These are phyloP conservation scores for Plasmodium chabaudi DNA, from an alignment of 169 alveolate species.

Conservation along the genomic window DNA sequence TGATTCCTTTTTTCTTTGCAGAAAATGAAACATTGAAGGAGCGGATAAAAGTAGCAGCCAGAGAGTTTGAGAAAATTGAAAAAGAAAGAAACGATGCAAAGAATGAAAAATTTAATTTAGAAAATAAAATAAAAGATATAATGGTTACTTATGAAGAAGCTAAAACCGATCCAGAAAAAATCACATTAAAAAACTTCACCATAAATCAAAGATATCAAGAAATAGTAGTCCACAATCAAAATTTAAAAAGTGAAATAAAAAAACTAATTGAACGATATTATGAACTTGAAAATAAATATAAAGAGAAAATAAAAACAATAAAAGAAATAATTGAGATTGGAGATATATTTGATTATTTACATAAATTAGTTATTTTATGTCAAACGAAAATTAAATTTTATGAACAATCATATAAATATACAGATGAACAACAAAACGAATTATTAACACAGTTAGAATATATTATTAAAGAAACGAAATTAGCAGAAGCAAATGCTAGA, in stretches of 20 bases:
- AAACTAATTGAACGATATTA: slow-evolving; percentile 57
- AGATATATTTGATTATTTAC: slow-evolving; percentile 64
- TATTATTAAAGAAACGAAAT: slow-evolving; percentile 58
- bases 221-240: slow-evolving; percentile 30
- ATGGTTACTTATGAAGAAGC: slow-evolving; percentile 65
- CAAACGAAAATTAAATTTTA: slow-evolving; percentile 63
- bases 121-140: slow-evolving; percentile 43
- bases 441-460: slow-evolving; percentile 12
- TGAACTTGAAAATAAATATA: slow-evolving; percentile 53
- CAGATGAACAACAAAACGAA: slow-evolving; percentile 49
- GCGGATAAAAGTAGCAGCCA: slow-evolving; percentile 5
- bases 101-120: slow-evolving; percentile 22
- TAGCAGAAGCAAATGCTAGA: slow-evolving; percentile 62
- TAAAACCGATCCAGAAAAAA: slow-evolving; percentile 30
- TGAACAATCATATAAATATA: slow-evolving; percentile 52
- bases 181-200: slow-evolving; percentile 40
- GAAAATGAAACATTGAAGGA: slow-evolving; percentile 9
- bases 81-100: slow-evolving; percentile 11
- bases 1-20: neutral
- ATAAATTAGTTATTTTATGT: slow-evolving; percentile 44
- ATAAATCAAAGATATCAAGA: slow-evolving; percentile 62
- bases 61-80: slow-evolving; percentile 24
- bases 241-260: slow-evolving; percentile 28
- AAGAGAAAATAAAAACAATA: slow-evolving; percentile 53
- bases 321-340: slow-evolving; percentile 73